Evolutionary conservation across 2,329 filamentous ascomycete species (phyloP).

Genomic region (Alternaria gansuensis): DNA sequence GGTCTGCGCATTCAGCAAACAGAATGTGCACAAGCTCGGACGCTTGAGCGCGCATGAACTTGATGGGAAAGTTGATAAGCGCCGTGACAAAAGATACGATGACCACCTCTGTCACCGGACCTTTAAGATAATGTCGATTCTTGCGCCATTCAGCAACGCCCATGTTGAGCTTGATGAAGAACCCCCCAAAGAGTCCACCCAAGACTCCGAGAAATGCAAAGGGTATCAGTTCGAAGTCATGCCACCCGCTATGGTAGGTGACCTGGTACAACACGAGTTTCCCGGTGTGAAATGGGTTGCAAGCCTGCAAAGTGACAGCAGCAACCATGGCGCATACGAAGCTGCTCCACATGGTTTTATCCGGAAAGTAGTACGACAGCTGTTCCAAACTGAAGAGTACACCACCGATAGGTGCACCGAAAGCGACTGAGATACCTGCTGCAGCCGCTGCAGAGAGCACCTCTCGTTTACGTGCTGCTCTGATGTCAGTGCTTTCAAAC

Average conservation of each 20-base stretch:
- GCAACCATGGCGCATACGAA: slow-evolving; percentile 99
- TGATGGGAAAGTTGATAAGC: slow-evolving; percentile 91
- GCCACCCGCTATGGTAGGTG: slow-evolving; percentile 90
- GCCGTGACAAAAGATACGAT: slow-evolving; percentile 83
- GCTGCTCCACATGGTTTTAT: slow-evolving; percentile 99
- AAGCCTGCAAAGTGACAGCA: slow-evolving; percentile 87
- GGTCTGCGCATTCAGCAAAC: slow-evolving; percentile 86
- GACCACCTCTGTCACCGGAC: slow-evolving; percentile 80
- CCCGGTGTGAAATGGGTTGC: slow-evolving; percentile 93
- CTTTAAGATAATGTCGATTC: slow-evolving; percentile 69
- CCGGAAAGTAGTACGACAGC: slow-evolving; percentile 96
- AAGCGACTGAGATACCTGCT: slow-evolving; percentile 91
- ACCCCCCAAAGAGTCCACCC: slow-evolving; percentile 90
- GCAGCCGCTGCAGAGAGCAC: slow-evolving; percentile 91
- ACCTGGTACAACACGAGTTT: slow-evolving; percentile 97
- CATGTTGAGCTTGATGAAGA: slow-evolving; percentile 97
- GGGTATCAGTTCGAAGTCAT: slow-evolving; percentile 90
- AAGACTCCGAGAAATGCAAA: slow-evolving; percentile 87
- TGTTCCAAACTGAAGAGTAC: slow-evolving; percentile 97
- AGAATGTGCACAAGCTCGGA: slow-evolving; percentile 91
- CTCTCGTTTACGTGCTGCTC: slow-evolving; percentile 84
- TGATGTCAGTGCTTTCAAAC: slow-evolving; percentile 29
- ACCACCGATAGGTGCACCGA: slow-evolving; percentile 91
- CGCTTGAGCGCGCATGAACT: slow-evolving; percentile 92
- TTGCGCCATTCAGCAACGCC: slow-evolving; percentile 82